Conservation (phyloP, 148 eudicot species). For the Camellia lanceoleosa region DNA sequence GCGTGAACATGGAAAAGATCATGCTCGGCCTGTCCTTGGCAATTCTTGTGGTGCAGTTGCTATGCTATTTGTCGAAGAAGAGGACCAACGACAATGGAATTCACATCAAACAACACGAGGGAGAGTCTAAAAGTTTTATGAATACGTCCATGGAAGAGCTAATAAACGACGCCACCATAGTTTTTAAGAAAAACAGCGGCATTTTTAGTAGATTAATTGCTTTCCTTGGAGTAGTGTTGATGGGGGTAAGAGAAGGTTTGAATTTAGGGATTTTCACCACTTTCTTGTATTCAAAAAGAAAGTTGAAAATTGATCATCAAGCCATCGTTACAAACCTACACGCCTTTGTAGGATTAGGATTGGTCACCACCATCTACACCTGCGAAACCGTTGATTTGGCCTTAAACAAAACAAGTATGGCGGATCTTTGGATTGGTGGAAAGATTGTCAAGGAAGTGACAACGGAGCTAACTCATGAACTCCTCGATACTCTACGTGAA, state of each 20-base stretch:
- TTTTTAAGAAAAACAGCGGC: not conserved
- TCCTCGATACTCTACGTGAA: not conserved
- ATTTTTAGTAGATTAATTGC: not conserved
- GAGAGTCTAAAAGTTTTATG: not conserved
- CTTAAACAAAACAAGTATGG: not conserved
- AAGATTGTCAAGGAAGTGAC: not conserved
- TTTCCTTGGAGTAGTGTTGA: not conserved
- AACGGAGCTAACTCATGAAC: not conserved
- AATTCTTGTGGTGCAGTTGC: not conserved
- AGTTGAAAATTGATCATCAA: not conserved
- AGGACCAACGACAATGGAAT: not conserved
- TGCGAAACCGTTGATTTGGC: not conserved
- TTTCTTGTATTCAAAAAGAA: not conserved
- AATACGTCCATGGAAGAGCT: not conserved
- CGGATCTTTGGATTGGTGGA: not conserved
- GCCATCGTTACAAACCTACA: not conserved
- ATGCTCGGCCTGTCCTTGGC: not conserved
- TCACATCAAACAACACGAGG: no score
- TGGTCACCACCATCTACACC: not conserved
- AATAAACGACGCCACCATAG: not conserved
- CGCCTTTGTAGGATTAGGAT: not conserved
- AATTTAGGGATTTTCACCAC: not conserved
- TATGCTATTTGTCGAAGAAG: not conserved
- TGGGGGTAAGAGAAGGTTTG: not conserved
- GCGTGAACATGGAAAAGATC: not conserved